These are phyloP conservation scores for Lanmaoa pseudosensibilis DNA, from an alignment of 768 basidiomycete genomes.

Conservation along the genomic window DNA sequence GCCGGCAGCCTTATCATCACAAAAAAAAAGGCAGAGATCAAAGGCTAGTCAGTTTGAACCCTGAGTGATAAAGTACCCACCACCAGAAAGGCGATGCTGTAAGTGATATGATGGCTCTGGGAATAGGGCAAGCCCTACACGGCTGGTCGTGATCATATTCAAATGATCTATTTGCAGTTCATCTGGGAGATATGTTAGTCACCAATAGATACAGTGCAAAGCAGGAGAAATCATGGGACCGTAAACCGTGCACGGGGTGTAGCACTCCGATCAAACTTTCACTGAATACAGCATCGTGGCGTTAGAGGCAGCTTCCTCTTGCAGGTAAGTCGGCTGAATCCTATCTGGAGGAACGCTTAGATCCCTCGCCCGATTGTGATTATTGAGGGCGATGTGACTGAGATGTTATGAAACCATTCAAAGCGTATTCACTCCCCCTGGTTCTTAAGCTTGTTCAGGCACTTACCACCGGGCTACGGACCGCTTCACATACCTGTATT, in stretches of 20 bases:
- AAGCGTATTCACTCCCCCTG: too few relatives aligned
- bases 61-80: background rate
- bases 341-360: background rate
- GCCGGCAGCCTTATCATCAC: too few relatives aligned
- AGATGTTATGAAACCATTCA: background rate
- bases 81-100: background rate
- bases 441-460: too few relatives aligned
- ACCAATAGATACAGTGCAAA: background rate
- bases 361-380: background rate
- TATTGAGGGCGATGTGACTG: background rate
- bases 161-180: background rate
- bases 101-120: background rate
- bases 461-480: background rate
- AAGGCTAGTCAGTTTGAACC: background rate
- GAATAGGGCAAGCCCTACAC: background rate
- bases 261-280: background rate
- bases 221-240: background rate
- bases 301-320: background rate
- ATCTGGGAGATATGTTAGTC: background rate
- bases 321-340: background rate
- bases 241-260: background rate
- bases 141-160: background rate
- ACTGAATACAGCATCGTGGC: background rate
- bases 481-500: background rate
- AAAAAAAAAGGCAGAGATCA: background rate